Base-by-base conservation (phyloP, 306 rosid genomes). In the Castanea crenata region DNA sequence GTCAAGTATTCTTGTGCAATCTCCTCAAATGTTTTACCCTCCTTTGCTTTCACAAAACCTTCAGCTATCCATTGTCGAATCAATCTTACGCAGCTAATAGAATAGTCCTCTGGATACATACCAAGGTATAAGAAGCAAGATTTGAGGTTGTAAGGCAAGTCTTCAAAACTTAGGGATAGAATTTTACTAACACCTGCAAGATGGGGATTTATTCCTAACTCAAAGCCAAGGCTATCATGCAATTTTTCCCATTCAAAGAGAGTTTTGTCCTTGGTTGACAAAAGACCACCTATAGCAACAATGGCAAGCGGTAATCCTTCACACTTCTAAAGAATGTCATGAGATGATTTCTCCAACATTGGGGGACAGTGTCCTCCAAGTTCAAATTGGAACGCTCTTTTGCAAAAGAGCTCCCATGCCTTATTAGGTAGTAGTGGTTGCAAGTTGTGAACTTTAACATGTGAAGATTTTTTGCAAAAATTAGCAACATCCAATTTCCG, bases 111-210 rank as follows among this genome's bases (percentile, higher is more conserved):
- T 2, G 70, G 83, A 32, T 64, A 80, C 65, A 74, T 55, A 18
- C 83, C 79, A 35, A 80, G 44, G 58, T 55, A 80, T 27, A 80
- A 64, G 70, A 80, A 44, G 52, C 83, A 74, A 1, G 11, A 1
- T 55, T 74, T 80, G 23, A 80, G 78, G 15, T 65, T 67, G 21
- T 20, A 63, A 65, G 57, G 31, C 35, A 79, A 78, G 55, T 63
- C 83, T 8, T 35, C 15, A 12, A 31, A 74, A 57, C 77, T 57
- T 57, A 55, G 55, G 5, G 21, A 57, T 57, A 74, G 15, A 8
- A 70, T 64, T 3, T 52, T 59, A 1, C 13, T 15, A 27, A 27
- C n/a, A 18, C 34, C 6, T 34, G 5, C 14, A 1, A 74, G 67
- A 56, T 56, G 69, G 0, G 77, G 19, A 35, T 77, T 55, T 8